Conservation (phyloP, 179 eudicot genomes). For the Heliamphora pulchella region DNA sequence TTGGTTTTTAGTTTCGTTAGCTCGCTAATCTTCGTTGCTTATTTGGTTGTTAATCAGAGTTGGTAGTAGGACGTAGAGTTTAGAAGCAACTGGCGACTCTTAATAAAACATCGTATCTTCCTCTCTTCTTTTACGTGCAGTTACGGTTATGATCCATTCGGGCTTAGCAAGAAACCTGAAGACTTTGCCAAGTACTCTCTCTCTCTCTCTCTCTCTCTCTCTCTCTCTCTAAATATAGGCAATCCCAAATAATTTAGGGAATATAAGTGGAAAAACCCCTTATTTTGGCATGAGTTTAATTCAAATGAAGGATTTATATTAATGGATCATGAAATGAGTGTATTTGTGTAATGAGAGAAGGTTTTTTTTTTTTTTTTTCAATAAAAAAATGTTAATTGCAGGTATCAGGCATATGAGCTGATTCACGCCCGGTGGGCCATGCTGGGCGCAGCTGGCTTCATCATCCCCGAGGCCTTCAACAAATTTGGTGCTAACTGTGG, state of each 20-base stretch:
- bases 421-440: conserved; percentile 96
- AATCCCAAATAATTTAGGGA: too few relatives aligned
- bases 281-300: not conserved
- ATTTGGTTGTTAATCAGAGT: too few relatives aligned
- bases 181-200: conserved; percentile 73
- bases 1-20: too few relatives aligned
- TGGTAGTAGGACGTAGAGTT: too few relatives aligned
- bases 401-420: conserved; percentile 84
- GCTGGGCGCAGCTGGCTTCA: conserved; percentile 95
- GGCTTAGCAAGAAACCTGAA: conserved; percentile 94
- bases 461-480: conserved; percentile 98
- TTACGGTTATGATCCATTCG: conserved; percentile 98
- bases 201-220: not conserved
- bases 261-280: not conserved
- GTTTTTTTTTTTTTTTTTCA: not conserved
- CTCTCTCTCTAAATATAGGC: not conserved
- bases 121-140: conserved; percentile 36
- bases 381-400: conserved; percentile 18
- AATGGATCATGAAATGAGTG: not conserved
- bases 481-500: conserved; percentile 95
- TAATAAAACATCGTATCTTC: not conserved
- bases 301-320: not conserved
- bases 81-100: not conserved
- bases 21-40: too few relatives aligned
- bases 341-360: not conserved